phyloP scores from a whole-genome alignment of 805 yeast species.

The Metschnikowia arizonensis region DNA sequence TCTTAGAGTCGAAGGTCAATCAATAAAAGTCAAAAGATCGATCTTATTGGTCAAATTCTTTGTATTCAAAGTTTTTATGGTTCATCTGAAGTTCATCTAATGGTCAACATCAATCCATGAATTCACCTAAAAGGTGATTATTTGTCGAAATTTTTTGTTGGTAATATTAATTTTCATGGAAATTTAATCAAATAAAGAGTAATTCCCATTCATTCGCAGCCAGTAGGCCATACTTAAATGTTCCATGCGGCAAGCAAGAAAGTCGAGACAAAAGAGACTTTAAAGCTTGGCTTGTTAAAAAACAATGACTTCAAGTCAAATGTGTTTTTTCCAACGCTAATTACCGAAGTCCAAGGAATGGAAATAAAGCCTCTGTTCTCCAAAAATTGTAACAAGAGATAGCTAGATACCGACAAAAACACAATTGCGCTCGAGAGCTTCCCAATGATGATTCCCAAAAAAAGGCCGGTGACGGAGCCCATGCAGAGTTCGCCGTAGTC shows the following conservation, averaged over 20 bases:
- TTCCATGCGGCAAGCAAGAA: conserved; percentile 61
- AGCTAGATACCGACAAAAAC: conserved; percentile 41
- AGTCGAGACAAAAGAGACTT: conserved; percentile 48
- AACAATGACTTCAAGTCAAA: conserved; percentile 49
- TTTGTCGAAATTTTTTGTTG: background rate
- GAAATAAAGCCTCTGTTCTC: conserved; percentile 50
- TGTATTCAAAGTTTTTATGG: too few species aligned
- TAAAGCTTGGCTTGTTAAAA: conserved; percentile 60
- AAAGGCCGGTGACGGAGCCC: conserved; percentile 60
- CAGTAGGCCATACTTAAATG: conserved; percentile 16
- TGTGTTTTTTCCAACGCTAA: conserved; percentile 29
- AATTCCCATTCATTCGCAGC: background rate
- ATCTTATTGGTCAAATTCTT: too few species aligned
- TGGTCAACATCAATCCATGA: too few species aligned
- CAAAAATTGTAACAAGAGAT: conserved; percentile 48
- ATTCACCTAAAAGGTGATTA: too few species aligned
- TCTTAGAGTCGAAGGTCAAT: too few species aligned
- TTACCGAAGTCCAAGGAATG: conserved; percentile 41
- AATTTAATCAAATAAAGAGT: too few species aligned
- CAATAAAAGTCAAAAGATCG: too few species aligned
- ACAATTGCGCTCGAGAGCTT: conserved; percentile 54
- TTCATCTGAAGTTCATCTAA: too few species aligned
- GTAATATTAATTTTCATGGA: background rate
- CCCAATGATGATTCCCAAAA: conserved; percentile 57
- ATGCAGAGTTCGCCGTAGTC: conserved; percentile 60